phyloP scores from a whole-genome alignment of 2,329 filamentous ascomycete genomes.

The Lecanicillium sp. region DNA sequence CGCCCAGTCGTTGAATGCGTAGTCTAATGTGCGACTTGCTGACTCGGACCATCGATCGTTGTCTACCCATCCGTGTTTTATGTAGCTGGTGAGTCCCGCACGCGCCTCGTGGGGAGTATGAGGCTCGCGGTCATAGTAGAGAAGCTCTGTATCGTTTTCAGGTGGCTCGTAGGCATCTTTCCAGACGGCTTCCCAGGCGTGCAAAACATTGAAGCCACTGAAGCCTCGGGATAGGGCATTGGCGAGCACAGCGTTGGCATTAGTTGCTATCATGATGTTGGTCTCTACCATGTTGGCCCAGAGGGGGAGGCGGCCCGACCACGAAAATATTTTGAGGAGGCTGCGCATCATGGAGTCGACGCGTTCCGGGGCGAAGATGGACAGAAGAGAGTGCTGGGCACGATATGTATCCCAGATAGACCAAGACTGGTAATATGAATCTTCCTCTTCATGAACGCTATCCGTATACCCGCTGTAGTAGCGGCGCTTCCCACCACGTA shows the following conservation, averaged over 20 bases:
- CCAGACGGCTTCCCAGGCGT: constrained; percentile 37
- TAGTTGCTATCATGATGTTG: constrained; percentile 45
- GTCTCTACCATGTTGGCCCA: constrained; percentile 45
- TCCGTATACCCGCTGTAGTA: constrained; percentile 44
- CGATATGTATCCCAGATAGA: constrained; percentile 45
- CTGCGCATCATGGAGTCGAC: constrained; percentile 43
- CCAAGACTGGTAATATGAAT: constrained; percentile 45
- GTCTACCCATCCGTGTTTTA: constrained; percentile 38
- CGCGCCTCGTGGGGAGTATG: constrained; percentile 39
- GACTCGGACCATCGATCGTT: constrained; percentile 43
- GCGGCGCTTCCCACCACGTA: constrained; percentile 19
- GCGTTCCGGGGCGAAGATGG: constrained; percentile 39
- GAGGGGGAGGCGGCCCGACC: constrained; percentile 40
- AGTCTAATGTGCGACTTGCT: constrained; percentile 40
- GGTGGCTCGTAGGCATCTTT: constrained; percentile 41
- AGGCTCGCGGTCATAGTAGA: constrained; percentile 42
- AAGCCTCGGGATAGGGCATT: constrained; percentile 40
- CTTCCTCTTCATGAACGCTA: constrained; percentile 32
- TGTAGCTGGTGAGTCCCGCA: constrained; percentile 39
- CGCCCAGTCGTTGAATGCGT: constrained; percentile 41
- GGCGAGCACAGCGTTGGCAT: constrained; percentile 42
- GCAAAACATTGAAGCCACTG: constrained; percentile 33
- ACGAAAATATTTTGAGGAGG: constrained; percentile 39
- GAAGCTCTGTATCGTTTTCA: constrained; percentile 34
- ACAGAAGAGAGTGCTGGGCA: constrained; percentile 40